phyloP scores from a whole-genome alignment of 495 filamentous ascomycete genomes.

The Xylaria flabelliformis region DNA sequence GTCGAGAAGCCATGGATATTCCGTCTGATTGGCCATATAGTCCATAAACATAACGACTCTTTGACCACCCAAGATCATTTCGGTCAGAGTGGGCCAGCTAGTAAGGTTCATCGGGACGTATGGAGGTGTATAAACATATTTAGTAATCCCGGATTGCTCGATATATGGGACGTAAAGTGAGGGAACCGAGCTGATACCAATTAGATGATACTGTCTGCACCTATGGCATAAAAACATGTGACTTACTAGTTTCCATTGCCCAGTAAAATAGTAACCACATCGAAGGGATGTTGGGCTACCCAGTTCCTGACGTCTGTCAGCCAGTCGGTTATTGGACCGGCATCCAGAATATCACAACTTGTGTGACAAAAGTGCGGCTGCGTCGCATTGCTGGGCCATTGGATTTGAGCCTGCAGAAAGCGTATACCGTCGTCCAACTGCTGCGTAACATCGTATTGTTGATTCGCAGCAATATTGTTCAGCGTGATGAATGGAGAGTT shows the following conservation, averaged over 20 bases:
- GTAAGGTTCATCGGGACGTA: slow-evolving; percentile 70
- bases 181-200: slow-evolving; percentile 42
- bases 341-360: slow-evolving; percentile 78
- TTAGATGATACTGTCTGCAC: slow-evolving; percentile 7
- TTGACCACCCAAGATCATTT: slow-evolving; percentile 72
- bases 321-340: slow-evolving; percentile 77
- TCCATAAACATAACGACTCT: slow-evolving; percentile 67
- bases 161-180: slow-evolving; percentile 57
- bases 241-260: slow-evolving; percentile 78
- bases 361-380: slow-evolving; percentile 75
- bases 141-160: slow-evolving; percentile 68
- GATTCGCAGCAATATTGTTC: slow-evolving; percentile 80
- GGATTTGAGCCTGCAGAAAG: slow-evolving; percentile 86
- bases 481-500: slow-evolving; percentile 82
- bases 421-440: slow-evolving; percentile 90
- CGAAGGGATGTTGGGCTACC: slow-evolving; percentile 80
- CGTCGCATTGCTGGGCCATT: slow-evolving; percentile 49
- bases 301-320: slow-evolving; percentile 72
- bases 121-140: slow-evolving; percentile 74
- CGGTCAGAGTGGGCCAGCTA: slow-evolving; percentile 84
- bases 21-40: slow-evolving; percentile 81
- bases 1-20: slow-evolving; percentile 76
- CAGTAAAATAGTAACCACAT: slow-evolving; percentile 89
- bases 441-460: slow-evolving; percentile 67
- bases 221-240: slow-evolving; percentile 34